Evolutionary conservation across 192 early-diverging fungal species (phyloP), one percentile per base, ranked within the genome.

Genomic region (Coemansia erecta): DNA sequence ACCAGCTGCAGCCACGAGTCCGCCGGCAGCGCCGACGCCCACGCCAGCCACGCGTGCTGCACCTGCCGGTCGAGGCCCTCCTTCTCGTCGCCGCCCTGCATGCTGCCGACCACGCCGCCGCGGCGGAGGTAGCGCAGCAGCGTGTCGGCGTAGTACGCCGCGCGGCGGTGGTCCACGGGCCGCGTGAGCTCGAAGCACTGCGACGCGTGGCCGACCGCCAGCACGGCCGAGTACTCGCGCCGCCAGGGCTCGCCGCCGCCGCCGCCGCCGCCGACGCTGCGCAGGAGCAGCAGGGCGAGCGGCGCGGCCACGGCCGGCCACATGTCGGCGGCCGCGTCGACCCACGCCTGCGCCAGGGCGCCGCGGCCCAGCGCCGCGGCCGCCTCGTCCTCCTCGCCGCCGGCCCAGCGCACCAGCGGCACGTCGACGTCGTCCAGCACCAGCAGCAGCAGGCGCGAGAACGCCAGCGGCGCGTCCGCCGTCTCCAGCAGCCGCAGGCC

Each of bases 401-500:
- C n/a, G n/a, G n/a, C n/a, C n/a, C n/a, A n/a, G n/a, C n/a, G n/a
- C n/a, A n/a, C n/a, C n/a, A n/a, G n/a, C n/a, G n/a, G n/a, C 24
- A 47, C 47, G 40, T 42, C 49, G 1, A 13, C 40, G 13, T 46
- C 48, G 21, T 47, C 42, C 4, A 19, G 52, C 42, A 15, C 45
- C 17, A 1, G 51, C 56, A 24, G 44, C 45, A 0, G 68, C 55
- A 42, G 49, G 74, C 91, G 70, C 1, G 87, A 78, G 67, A 94
- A 94, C 1, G 80, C 70, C 31, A 82, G 48, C 0, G 65, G 54
- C n/a, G n/a, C n/a, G n/a, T n/a, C n/a, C n/a, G n/a, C n/a, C n/a
- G n/a, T n/a, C 7, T 31, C 4, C 28, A 55, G 54, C 8, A 58
- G 37, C 41, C 66, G 67, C n/a, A 66, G 56, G 11, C 56, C 19